Evolutionary conservation across 192 early-diverging fungal genomes (phyloP), one percentile per base, ranked within the genome.

Genomic region (Coemansia sp.): DNA sequence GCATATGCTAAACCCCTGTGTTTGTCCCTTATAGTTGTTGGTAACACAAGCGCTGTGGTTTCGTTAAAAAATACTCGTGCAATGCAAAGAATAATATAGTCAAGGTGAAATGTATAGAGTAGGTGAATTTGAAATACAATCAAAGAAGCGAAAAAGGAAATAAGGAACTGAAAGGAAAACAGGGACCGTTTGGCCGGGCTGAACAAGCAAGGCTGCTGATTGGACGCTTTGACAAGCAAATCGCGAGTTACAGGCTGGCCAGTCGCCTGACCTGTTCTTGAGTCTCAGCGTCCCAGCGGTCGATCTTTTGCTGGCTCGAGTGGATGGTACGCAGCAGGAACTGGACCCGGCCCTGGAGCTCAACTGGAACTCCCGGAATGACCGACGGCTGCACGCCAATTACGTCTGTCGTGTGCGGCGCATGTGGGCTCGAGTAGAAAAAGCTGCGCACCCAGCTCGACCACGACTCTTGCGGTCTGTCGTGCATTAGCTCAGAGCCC

Each of bases 281-380:
- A 21, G 52, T 79, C 32, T 82, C 82, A 5, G 64, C 47, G n/a
- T 87, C 77, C 73, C 83, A 84, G 15, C 59, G 56, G 55, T 81
- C 85, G 63, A 86, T 81, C 60, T 84, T 86, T 15, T 60, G 41
- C 71, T 88, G 87, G 43, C 79, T 81, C 35, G 76, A 72, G 22
- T 85, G 70, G 58, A 88, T 77, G 52, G 71, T 75, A 49, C 72
- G 70, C 67, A 88, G 75, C 55, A 88, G 63, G 65, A 86, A 88
- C 60, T 83, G 81, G 23, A 84, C 83, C 17, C 87, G 73, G 43
- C 71, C 68, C 32, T 84, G 77, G n/a, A 89, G 79, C 65, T 88
- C 85, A 38, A 70, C 60, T 7, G 90, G 88, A 39, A 86, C 71
- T 8, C 82, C 83, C 4, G 73, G 73, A 15, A 81, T 52, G 12